Percentiles rank a stretch among this genome's conserved stretches.
Evolutionary conservation across 2,329 filamentous ascomycete genomes (phyloP).

Genomic region (Pezicula rhizophila): DNA sequence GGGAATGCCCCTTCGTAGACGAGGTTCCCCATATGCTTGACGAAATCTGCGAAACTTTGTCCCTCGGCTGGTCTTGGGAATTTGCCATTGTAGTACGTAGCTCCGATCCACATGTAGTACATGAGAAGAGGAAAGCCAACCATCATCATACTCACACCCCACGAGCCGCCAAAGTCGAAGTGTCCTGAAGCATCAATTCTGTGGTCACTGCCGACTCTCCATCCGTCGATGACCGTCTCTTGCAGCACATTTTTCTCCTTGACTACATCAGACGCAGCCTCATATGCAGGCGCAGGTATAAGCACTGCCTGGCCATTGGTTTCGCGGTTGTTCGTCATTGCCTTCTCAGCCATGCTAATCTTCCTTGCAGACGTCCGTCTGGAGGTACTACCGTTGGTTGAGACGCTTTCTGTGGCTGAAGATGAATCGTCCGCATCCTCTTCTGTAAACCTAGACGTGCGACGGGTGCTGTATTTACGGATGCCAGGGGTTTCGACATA

Average conservation of each 20-base stretch:
- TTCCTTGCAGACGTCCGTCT: slow-evolving; percentile 16
- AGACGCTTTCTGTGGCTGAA: slow-evolving; percentile 18
- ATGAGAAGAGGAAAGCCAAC: slow-evolving; percentile 87
- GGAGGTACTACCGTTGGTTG: slow-evolving; percentile 1
- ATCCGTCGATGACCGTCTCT: slow-evolving; percentile 42
- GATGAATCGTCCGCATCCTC: slow-evolving; percentile 27
- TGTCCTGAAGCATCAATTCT: slow-evolving; percentile 58
- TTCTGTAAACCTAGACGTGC: slow-evolving; percentile 29
- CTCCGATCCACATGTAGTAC: slow-evolving; percentile 99
- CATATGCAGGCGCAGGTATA: slow-evolving; percentile 8
- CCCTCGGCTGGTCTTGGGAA: slow-evolving; percentile 62
- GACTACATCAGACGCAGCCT: slow-evolving; percentile 8
- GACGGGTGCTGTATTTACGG: slow-evolving; percentile 33
- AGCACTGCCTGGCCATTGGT: slow-evolving; percentile 1
- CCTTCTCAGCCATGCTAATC: slow-evolving; percentile 17
- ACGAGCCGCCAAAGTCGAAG: slow-evolving; percentile 81
- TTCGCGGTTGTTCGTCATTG: slow-evolving; percentile 11
- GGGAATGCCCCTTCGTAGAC: slow-evolving; percentile 84
- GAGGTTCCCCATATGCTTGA: slow-evolving; percentile 61
- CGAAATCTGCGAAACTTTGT: slow-evolving; percentile 66
- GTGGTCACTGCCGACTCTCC: slow-evolving; percentile 53
- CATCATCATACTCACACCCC: slow-evolving; percentile 82
- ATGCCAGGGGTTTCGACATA: slow-evolving; percentile 45
- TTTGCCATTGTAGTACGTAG: slow-evolving; percentile 84
- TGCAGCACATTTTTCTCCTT: slow-evolving; percentile 6